These are phyloP conservation scores for Acacia pycnantha DNA, from an alignment of 331 rosid genomes.

Conservation along the genomic window DNA sequence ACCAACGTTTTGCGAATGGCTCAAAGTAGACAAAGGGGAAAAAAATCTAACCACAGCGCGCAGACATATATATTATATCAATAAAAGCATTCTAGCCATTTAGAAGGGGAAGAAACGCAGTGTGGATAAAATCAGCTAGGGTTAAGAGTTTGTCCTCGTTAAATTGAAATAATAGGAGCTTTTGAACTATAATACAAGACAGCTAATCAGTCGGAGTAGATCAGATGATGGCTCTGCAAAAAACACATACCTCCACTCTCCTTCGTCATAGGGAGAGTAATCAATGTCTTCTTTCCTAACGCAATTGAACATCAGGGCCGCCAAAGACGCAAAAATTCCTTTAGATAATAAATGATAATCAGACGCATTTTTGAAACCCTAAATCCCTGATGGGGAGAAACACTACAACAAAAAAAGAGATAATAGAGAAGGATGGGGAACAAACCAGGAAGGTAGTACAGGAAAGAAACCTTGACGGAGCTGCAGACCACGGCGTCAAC, in stretches of 20 bases:
- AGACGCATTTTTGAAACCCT: constrained; percentile 44
- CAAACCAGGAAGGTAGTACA: constrained; percentile 91
- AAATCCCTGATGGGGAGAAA: constrained; percentile 47
- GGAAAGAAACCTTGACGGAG: constrained; percentile 71
- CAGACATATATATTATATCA: not conserved
- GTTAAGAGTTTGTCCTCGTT: not conserved
- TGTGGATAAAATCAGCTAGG: not conserved
- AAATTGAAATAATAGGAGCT: not conserved
- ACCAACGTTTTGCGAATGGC: not conserved
- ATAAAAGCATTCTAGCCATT: too few relatives aligned
- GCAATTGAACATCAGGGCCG: constrained; percentile 97
- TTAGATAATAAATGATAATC: not conserved
- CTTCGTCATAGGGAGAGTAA: constrained; percentile 93
- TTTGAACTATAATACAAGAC: not conserved
- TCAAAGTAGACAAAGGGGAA: too few relatives aligned
- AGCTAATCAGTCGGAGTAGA: not conserved
- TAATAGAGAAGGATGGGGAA: not conserved
- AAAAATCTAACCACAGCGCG: too few relatives aligned
- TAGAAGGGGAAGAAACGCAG: not conserved
- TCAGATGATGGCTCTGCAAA: not conserved
- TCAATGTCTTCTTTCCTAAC: constrained; percentile 94
- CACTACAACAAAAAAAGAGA: not conserved
- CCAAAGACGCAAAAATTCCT: constrained; percentile 93
- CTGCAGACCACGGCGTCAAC: constrained; percentile 97
- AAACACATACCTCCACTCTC: constrained; percentile 89